Evolutionary conservation across 176 grass and related monocot species (phyloP).

Genomic region (Echinochloa phyllopogon): DNA sequence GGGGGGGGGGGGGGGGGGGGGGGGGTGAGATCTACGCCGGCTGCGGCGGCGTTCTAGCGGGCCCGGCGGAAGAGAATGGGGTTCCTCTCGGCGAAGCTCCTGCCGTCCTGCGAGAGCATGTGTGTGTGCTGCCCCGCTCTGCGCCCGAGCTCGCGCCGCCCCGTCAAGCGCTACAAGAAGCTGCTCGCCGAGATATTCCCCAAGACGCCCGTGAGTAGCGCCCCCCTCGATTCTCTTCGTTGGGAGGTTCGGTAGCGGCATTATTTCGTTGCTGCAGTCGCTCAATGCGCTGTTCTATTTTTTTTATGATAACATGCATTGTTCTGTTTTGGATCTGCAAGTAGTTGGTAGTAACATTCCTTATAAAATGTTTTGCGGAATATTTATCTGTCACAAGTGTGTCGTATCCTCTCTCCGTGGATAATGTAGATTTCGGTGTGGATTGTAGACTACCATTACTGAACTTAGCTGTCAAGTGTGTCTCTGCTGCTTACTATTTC

Average conservation of each 20-base stretch:
- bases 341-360: background rate
- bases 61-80: constrained; percentile 62
- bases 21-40: constrained; percentile 39
- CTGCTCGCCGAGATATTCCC: constrained; percentile 96
- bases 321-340: constrained; percentile 25
- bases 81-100: constrained; percentile 77
- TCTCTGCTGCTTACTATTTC: background rate
- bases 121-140: constrained; percentile 97
- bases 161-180: constrained; percentile 99
- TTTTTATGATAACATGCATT: too few relatives aligned
- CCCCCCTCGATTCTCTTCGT: background rate
- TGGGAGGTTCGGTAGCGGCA: background rate
- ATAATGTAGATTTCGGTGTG: constrained; percentile 16
- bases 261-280: constrained; percentile 17
- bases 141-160: constrained; percentile 87
- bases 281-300: background rate
- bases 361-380: constrained; percentile 22
- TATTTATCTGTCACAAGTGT: constrained; percentile 19
- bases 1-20: too few relatives aligned
- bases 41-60: constrained; percentile 12
- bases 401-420: background rate
- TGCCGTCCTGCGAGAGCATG: constrained; percentile 93
- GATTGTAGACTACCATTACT: constrained; percentile 1
- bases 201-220: constrained; percentile 66
- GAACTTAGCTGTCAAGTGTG: background rate